These are phyloP conservation scores for Tuber melanosporum DNA, from an alignment of 495 filamentous ascomycete species.

Conservation along the genomic window DNA sequence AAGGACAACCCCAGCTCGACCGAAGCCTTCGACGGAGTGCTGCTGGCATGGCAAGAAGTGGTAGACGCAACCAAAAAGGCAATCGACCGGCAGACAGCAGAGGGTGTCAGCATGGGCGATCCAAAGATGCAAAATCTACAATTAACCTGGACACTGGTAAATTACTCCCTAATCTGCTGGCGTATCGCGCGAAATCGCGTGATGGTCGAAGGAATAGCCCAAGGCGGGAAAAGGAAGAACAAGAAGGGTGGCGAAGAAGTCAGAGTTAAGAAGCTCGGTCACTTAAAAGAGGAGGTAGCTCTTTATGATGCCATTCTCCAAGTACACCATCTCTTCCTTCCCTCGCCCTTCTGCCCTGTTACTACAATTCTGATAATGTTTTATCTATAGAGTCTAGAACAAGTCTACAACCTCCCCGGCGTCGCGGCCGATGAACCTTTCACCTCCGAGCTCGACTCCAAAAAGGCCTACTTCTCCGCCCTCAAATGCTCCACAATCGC, in stretches of 20 bases:
- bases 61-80: constrained; percentile 87
- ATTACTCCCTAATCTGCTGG: constrained; percentile 90
- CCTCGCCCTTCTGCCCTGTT: not conserved
- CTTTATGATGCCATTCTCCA: constrained; percentile 88
- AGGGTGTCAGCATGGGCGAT: constrained; percentile 79
- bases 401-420: constrained; percentile 80
- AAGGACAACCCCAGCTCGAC: constrained; percentile 50
- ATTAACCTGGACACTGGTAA: constrained; percentile 84
- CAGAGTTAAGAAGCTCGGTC: constrained; percentile 62
- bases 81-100: constrained; percentile 78
- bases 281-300: constrained; percentile 78
- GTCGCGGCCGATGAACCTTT: constrained; percentile 79
- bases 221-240: constrained; percentile 53
- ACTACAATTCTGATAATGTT: constrained; percentile 7
- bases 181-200: constrained; percentile 87
- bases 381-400: constrained; percentile 62
- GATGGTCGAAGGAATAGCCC: constrained; percentile 56
- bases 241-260: constrained; percentile 52
- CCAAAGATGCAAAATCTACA: constrained; percentile 85
- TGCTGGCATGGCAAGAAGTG: constrained; percentile 86
- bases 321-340: constrained; percentile 18
- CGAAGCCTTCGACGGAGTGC: constrained; percentile 82
- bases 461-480: constrained; percentile 76
- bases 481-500: constrained; percentile 82
- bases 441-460: constrained; percentile 66